Conservation (phyloP, 345 rosid species). For the Populus davidiana region DNA sequence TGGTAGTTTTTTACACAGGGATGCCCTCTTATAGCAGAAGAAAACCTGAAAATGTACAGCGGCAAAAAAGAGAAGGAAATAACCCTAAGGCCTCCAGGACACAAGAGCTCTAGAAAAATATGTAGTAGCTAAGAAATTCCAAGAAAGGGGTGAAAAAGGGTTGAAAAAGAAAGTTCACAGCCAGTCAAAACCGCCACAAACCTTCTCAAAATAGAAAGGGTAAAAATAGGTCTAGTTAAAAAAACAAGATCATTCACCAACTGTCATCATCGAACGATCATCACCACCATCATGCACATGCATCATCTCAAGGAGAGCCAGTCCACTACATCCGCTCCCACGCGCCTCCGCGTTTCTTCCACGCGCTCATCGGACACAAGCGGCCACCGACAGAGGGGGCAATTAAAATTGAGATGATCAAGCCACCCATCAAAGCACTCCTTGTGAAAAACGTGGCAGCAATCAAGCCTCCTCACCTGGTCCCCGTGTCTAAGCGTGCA, state of each 20-base stretch:
- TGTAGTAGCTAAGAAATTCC: neutral
- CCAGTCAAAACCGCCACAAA: constrained; percentile 18
- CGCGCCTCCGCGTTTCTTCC: constrained; percentile 43
- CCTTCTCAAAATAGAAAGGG: constrained; percentile 1
- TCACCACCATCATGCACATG: neutral
- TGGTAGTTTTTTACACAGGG: neutral
- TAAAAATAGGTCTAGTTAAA: neutral
- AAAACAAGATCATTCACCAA: neutral
- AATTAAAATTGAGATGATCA: constrained; percentile 55
- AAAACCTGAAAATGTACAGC: constrained; percentile 3
- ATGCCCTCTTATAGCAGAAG: neutral
- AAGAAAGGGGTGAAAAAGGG: neutral
- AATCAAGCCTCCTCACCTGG: constrained; percentile 66
- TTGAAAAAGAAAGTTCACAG: neutral
- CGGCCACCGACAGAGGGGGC: constrained; percentile 71
- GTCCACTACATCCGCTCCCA: constrained; percentile 43
- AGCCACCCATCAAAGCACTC: constrained; percentile 85
- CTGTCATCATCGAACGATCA: neutral
- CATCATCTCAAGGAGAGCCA: constrained; percentile 48
- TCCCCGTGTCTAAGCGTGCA: constrained; percentile 66
- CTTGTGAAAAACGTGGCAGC: constrained; percentile 84
- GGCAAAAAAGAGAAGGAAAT: neutral
- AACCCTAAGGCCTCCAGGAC: neutral
- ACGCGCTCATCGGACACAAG: constrained; percentile 46
- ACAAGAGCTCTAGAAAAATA: neutral